phyloP scores from a whole-genome alignment of 768 basidiomycete genomes.

The Mycena epipterygia region DNA sequence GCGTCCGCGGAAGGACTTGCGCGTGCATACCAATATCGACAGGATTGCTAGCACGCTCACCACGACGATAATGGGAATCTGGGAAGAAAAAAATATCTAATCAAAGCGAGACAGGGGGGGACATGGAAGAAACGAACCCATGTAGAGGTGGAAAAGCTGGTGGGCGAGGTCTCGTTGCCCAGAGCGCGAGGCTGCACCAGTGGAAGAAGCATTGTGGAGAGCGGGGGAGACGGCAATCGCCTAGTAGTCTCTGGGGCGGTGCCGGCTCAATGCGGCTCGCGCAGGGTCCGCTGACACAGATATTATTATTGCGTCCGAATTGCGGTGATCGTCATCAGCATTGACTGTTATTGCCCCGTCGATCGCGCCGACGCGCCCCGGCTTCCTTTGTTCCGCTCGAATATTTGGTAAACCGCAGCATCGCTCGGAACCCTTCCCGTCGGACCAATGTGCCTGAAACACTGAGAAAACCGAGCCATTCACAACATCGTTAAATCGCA shows the following conservation, averaged over 20 bases:
- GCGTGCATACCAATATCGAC: slow-evolving; percentile 38
- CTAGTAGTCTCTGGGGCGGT: neutral
- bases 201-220: slow-evolving; percentile 22
- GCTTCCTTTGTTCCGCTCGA: neutral
- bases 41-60: slow-evolving; percentile 43
- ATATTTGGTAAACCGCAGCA: neutral
- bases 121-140: slow-evolving; percentile 18
- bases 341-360: slow-evolving; percentile 1
- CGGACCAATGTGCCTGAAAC: neutral
- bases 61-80: slow-evolving; percentile 48
- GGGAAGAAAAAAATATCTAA: neutral
- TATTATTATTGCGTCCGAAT: neutral
- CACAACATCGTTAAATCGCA: too few relatives aligned
- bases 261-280: neutral
- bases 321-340: slow-evolving; percentile 1
- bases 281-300: slow-evolving; percentile 7
- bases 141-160: slow-evolving; percentile 12
- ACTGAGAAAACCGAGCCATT: too few relatives aligned
- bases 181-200: neutral
- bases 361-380: too few relatives aligned
- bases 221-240: neutral
- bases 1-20: slow-evolving; percentile 35
- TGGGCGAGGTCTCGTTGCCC: neutral
- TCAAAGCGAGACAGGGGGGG: neutral
- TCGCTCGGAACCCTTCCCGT: too few relatives aligned